Evolutionary conservation across 331 rosid genomes (phyloP).

Genomic region (Acacia concinna): DNA sequence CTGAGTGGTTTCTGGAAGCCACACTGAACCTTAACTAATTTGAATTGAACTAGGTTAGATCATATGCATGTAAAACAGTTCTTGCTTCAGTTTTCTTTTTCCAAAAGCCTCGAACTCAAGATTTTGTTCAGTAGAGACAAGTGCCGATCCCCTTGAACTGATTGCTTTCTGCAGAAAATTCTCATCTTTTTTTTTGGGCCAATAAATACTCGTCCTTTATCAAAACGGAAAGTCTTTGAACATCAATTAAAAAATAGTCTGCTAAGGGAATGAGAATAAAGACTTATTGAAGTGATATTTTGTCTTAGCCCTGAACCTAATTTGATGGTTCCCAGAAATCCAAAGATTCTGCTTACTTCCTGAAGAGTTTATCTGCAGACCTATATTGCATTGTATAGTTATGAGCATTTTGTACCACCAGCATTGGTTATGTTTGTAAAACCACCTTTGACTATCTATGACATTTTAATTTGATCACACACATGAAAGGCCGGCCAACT

Average conservation of each 20-base stretch:
- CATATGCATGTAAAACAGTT: neutral
- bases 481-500: neutral
- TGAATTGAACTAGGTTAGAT: neutral
- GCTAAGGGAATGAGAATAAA: neutral
- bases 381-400: neutral
- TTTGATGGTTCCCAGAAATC: neutral
- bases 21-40: neutral
- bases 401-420: conserved; percentile 17
- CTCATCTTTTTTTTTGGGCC: neutral
- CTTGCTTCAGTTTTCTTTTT: neutral
- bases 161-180: neutral
- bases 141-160: neutral
- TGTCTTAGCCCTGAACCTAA: neutral
- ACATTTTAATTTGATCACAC: neutral
- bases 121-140: neutral
- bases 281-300: neutral
- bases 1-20: neutral
- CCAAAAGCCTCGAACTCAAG: neutral
- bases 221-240: neutral
- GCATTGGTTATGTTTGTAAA: neutral
- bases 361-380: neutral
- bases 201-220: neutral
- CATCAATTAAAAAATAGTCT: neutral
- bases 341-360: neutral
- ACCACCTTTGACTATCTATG: neutral